Percentiles rank a stretch among this genome's conserved stretches.
Evolutionary conservation across 2,329 filamentous ascomycete species (phyloP).

Genomic region (Thielaviopsis ethacetica): DNA sequence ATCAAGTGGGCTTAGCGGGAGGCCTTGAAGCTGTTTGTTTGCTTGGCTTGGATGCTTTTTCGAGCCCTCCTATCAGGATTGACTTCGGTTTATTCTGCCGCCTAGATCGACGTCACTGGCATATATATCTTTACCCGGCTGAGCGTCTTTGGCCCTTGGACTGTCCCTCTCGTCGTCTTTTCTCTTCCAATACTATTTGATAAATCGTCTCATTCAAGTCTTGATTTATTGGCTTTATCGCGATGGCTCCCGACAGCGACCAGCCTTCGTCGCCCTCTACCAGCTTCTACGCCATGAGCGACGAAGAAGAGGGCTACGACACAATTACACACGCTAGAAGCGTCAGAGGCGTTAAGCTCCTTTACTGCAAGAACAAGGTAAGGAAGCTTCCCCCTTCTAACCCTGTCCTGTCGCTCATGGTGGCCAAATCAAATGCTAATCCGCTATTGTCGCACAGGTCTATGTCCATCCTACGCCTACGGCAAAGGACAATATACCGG

Average conservation of each 20-base stretch:
- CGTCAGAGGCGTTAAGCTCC: conserved; percentile 74
- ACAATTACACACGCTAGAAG: conserved; percentile 70
- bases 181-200: neutral
- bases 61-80: neutral
- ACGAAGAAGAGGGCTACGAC: conserved; percentile 90
- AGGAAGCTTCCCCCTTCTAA: conserved; percentile 12
- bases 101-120: neutral
- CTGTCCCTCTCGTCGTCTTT: neutral
- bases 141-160: neutral
- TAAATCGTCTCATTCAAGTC: neutral
- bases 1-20: conserved; percentile 9
- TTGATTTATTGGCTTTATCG: conserved; percentile 1
- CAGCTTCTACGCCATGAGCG: conserved; percentile 89
- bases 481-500: conserved; percentile 86
- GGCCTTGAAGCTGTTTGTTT: conserved; percentile 1
- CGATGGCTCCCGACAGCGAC: conserved; percentile 13
- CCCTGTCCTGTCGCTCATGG: neutral
- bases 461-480: conserved; percentile 91
- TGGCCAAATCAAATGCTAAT: neutral
- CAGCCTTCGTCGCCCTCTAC: conserved; percentile 54
- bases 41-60: neutral
- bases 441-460: conserved; percentile 38
- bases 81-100: conserved; percentile 5
- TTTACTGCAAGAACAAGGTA: conserved; percentile 95
- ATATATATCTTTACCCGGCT: neutral